Evolutionary conservation across 495 filamentous ascomycete species (phyloP).

Genomic region (Mytilinidion resinicola): DNA sequence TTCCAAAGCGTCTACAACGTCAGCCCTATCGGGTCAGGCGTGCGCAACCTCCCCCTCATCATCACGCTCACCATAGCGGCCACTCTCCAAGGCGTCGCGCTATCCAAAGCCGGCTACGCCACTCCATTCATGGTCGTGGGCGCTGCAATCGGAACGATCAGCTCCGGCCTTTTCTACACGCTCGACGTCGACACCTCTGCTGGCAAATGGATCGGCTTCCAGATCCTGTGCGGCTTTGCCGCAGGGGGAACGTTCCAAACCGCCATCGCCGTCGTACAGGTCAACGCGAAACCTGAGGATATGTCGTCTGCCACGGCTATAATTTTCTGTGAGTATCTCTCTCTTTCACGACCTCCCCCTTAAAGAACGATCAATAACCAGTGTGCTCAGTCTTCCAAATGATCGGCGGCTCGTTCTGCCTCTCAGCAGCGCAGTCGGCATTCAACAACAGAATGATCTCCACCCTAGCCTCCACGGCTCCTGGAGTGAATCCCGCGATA

Average conservation of each 20-base stretch:
- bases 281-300: neutral
- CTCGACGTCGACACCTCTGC: constrained; percentile 1
- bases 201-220: constrained; percentile 19
- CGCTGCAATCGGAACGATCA: constrained; percentile 16
- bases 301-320: constrained; percentile 5
- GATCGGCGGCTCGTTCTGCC: neutral
- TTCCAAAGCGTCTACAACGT: neutral
- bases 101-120: neutral
- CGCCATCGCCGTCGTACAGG: constrained; percentile 5
- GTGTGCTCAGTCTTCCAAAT: constrained; percentile 4
- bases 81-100: neutral
- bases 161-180: constrained; percentile 20
- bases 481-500: neutral
- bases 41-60: constrained; percentile 19
- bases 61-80: constrained; percentile 9
- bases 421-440: constrained; percentile 4
- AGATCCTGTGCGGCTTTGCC: constrained; percentile 12
- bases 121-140: constrained; percentile 1
- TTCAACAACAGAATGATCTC: constrained; percentile 3
- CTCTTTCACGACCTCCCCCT: too few relatives aligned
- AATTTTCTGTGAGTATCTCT: constrained; percentile 5
- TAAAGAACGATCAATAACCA: neutral
- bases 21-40: neutral
- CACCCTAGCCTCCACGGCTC: neutral
- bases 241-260: constrained; percentile 3